Evolutionary conservation across 2,329 filamentous ascomycete species (phyloP).

Genomic region (Esteya vermicola): DNA sequence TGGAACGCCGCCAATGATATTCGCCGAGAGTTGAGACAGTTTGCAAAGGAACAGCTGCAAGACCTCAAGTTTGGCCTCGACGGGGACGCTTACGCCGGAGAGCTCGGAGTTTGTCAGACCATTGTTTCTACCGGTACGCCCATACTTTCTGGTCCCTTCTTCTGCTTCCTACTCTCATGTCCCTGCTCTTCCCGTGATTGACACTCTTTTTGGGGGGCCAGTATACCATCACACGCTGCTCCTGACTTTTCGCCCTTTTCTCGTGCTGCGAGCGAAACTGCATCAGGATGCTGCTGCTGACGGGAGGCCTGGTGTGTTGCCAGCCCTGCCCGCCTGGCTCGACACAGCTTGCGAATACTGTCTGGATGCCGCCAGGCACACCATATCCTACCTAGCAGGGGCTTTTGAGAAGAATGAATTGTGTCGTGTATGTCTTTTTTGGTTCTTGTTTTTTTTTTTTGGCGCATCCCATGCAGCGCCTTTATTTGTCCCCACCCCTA

Average conservation of each 20-base stretch:
- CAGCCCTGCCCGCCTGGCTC: conserved; percentile 8
- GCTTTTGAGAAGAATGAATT: conserved; percentile 7
- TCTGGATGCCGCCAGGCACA: conserved; percentile 7
- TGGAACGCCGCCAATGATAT: conserved; percentile 11
- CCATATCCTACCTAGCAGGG: conserved; percentile 7
- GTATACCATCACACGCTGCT: conserved; percentile 11
- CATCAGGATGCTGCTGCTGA: conserved; percentile 3
- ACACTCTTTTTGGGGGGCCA: not conserved
- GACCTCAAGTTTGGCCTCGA: conserved; percentile 6
- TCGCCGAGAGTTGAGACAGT: conserved; percentile 7
- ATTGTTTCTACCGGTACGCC: conserved; percentile 9
- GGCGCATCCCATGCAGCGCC: not conserved
- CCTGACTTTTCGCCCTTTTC: conserved; percentile 9
- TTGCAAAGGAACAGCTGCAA: conserved; percentile 7
- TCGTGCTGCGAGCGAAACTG: conserved; percentile 9
- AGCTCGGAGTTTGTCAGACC: conserved; percentile 9
- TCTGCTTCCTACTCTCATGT: not conserved
- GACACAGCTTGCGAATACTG: conserved; percentile 9
- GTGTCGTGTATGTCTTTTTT: conserved; percentile 1
- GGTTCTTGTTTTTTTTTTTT: not conserved
- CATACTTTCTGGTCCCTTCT: not conserved
- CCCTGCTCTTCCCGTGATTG: not conserved
- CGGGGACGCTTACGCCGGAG: conserved; percentile 6
- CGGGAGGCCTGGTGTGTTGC: not conserved
- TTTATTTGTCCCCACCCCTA: not conserved